Evolutionary conservation across 345 rosid species (phyloP).

Genomic region (Camelina neglecta): DNA sequence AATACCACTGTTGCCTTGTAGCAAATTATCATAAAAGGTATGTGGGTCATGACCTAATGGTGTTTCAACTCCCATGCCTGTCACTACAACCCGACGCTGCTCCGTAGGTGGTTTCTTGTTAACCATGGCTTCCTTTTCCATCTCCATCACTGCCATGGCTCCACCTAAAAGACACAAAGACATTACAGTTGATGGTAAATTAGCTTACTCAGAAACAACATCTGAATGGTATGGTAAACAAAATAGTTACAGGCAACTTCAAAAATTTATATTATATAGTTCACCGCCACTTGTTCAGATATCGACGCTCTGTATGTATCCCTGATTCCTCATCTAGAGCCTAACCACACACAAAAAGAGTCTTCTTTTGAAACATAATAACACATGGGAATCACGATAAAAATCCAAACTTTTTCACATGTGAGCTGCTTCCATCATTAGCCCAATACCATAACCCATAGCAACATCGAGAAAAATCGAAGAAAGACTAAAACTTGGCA

Average conservation of each 20-base stretch:
- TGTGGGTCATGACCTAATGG: constrained; percentile 84
- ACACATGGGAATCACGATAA: constrained; percentile 1
- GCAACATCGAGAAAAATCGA: neutral
- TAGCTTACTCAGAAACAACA: constrained; percentile 7
- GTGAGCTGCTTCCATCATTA: constrained; percentile 17
- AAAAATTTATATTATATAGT: neutral
- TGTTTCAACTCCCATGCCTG: constrained; percentile 93
- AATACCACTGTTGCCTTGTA: constrained; percentile 87
- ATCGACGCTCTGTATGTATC: neutral
- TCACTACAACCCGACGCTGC: constrained; percentile 90
- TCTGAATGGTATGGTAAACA: constrained; percentile 1
- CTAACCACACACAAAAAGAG: constrained; percentile 17
- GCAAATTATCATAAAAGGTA: constrained; percentile 81
- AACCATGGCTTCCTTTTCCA: constrained; percentile 54
- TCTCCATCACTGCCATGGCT: constrained; percentile 69
- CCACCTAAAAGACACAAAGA: constrained; percentile 51
- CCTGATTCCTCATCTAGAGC: neutral
- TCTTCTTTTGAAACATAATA: neutral
- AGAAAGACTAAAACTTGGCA: too few relatives aligned
- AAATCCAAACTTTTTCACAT: constrained; percentile 31
- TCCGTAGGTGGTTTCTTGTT: constrained; percentile 64
- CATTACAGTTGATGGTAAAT: constrained; percentile 8
- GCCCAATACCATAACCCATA: constrained; percentile 5
- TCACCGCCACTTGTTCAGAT: constrained; percentile 4
- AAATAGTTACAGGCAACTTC: neutral